Percentiles rank a stretch among this genome's conserved stretches.
Conservation (phyloP, 2,329 filamentous ascomycete genomes). For the Penicillium italicum region DNA sequence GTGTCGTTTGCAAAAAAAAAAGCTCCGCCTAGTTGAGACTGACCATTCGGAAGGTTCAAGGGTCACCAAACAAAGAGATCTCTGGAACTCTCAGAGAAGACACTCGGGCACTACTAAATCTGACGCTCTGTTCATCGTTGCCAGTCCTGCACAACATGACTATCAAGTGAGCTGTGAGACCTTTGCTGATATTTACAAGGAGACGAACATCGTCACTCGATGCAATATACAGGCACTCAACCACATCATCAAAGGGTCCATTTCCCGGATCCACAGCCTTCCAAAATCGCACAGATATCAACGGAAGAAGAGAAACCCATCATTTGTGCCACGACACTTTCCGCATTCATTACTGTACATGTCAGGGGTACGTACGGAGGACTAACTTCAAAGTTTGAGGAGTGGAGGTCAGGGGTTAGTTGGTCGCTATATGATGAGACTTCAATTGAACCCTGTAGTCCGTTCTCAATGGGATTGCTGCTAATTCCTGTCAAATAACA, state of each 20-base stretch:
- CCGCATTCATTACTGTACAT: not conserved
- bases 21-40: not conserved
- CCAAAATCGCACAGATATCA: not conserved
- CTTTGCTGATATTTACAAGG: not conserved
- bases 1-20: not conserved
- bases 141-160: not conserved
- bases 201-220: too few relatives aligned
- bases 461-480: not conserved
- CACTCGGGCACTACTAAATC: not conserved
- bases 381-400: not conserved
- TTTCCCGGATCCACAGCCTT: not conserved
- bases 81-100: not conserved
- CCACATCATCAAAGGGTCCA: conserved; percentile 5
- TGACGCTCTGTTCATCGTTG: not conserved
- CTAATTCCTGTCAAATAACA: not conserved
- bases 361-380: too few relatives aligned
- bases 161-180: not conserved
- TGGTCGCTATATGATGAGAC: not conserved
- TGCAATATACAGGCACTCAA: not conserved
- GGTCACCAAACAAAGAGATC: not conserved
- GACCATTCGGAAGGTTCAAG: not conserved
- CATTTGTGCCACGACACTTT: not conserved
- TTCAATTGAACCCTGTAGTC: not conserved
- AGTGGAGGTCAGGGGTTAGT: not conserved
- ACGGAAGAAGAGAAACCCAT: not conserved